Percentiles rank a stretch among this genome's conserved stretches.
phyloP scores from a whole-genome alignment of 805 yeast species.

The Citeromyces matritensis region DNA sequence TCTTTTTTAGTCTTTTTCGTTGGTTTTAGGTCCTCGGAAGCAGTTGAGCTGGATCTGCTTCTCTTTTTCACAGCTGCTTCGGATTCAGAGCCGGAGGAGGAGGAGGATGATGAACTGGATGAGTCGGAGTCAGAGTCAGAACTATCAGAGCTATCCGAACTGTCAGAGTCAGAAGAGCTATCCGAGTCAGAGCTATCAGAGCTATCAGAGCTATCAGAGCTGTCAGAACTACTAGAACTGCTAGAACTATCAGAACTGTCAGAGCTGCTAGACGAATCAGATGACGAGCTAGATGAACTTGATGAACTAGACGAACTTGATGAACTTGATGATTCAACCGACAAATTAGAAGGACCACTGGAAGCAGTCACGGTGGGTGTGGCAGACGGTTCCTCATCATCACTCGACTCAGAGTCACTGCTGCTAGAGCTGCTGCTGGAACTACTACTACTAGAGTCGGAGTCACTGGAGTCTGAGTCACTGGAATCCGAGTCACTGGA shows the following conservation, averaged over 20 bases:
- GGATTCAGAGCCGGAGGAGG: constrained; percentile 4
- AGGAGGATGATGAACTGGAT: constrained; percentile 8
- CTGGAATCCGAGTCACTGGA: neutral
- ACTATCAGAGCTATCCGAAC: constrained; percentile 4
- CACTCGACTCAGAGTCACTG: too few relatives aligned
- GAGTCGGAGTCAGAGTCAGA: constrained; percentile 4
- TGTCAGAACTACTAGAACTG: constrained; percentile 7
- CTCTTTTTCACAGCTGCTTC: constrained; percentile 3
- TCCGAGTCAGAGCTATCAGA: constrained; percentile 10
- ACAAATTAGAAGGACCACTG: neutral
- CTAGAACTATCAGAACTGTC: constrained; percentile 3
- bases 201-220: constrained; percentile 7
- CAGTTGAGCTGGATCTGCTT: constrained; percentile 6
- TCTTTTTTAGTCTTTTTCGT: constrained; percentile 5
- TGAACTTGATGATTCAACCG: neutral
- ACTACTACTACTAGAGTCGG: neutral
- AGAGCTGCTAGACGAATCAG: neutral
- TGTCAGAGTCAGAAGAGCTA: constrained; percentile 9
- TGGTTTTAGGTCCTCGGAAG: constrained; percentile 7
- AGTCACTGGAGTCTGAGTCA: constrained; percentile 1
- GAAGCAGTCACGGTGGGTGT: neutral
- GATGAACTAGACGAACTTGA: constrained; percentile 1
- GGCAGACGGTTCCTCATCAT: too few relatives aligned
- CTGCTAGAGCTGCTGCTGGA: too few relatives aligned
- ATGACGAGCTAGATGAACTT: constrained; percentile 3